Evolutionary conservation across 305 asterid genomes (phyloP).

Genomic region (Solanum hybrid): DNA sequence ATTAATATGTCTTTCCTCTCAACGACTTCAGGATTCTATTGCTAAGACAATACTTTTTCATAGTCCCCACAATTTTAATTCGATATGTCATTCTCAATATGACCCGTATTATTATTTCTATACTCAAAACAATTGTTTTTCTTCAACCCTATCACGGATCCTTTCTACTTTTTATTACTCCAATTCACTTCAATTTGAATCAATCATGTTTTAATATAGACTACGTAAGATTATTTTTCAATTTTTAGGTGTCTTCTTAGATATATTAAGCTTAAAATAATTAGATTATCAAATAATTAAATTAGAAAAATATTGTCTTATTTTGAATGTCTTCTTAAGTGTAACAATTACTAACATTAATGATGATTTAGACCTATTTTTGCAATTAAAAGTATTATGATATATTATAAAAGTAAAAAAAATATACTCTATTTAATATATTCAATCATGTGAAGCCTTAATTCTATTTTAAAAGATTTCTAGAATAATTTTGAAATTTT

Average conservation of each 20-base stretch:
- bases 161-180: too few relatives aligned
- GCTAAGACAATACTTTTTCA: background rate
- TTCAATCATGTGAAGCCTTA: too few relatives aligned
- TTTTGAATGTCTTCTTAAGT: too few relatives aligned
- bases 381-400: too few relatives aligned
- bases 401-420: too few relatives aligned
- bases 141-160: background rate
- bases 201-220: background rate
- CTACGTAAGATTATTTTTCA: background rate
- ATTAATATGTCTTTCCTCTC: background rate
- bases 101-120: background rate
- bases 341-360: too few relatives aligned
- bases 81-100: background rate
- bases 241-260: background rate
- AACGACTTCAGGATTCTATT: background rate
- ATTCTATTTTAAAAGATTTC: too few relatives aligned
- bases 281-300: background rate
- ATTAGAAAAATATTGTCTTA: too few relatives aligned
- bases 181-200: background rate
- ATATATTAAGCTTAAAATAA: background rate
- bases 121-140: background rate
- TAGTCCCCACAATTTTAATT: background rate
- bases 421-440: too few relatives aligned
- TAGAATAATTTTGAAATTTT: too few relatives aligned
- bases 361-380: too few relatives aligned